Percentiles rank a stretch among this genome's conserved stretches.
Evolutionary conservation across 2,329 filamentous ascomycete genomes (phyloP).

Genomic region (Cyphellophora attinorum): DNA sequence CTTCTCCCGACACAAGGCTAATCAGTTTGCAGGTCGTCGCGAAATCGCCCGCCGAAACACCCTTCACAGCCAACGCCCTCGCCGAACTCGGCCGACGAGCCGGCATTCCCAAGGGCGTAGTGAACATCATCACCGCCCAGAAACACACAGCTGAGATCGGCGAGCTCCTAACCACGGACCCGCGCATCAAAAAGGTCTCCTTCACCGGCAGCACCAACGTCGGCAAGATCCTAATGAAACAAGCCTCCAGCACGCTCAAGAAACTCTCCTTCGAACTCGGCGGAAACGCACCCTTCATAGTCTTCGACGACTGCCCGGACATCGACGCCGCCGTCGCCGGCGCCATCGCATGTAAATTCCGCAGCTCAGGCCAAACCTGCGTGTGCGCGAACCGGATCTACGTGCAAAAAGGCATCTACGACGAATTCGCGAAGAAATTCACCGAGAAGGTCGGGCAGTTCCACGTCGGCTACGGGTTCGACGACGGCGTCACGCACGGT

Average conservation of each 20-base stretch:
- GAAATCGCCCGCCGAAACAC: conserved; percentile 87
- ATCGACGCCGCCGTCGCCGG: conserved; percentile 75
- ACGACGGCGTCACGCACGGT: conserved; percentile 36
- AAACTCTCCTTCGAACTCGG: conserved; percentile 84
- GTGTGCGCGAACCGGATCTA: conserved; percentile 62
- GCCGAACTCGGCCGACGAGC: conserved; percentile 79
- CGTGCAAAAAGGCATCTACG: conserved; percentile 42
- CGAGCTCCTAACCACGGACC: conserved; percentile 63
- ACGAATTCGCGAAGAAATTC: conserved; percentile 47
- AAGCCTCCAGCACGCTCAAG: conserved; percentile 75
- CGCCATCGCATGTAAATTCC: conserved; percentile 82
- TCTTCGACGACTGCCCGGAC: conserved; percentile 84
- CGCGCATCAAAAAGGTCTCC: conserved; percentile 75
- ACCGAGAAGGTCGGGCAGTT: conserved; percentile 41
- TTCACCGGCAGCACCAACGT: conserved; percentile 73
- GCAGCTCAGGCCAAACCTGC: conserved; percentile 90
- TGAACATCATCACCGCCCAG: conserved; percentile 71
- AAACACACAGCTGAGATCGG: conserved; percentile 75
- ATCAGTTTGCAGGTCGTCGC: too few relatives aligned
- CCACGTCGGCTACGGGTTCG: conserved; percentile 38
- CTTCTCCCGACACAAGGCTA: too few relatives aligned
- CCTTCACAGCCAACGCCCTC: conserved; percentile 78
- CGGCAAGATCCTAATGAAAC: conserved; percentile 76
- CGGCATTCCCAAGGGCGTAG: conserved; percentile 79
- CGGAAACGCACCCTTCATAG: conserved; percentile 91